phyloP scores from a whole-genome alignment of 768 basidiomycete genomes.

The Astraeus odoratus region DNA sequence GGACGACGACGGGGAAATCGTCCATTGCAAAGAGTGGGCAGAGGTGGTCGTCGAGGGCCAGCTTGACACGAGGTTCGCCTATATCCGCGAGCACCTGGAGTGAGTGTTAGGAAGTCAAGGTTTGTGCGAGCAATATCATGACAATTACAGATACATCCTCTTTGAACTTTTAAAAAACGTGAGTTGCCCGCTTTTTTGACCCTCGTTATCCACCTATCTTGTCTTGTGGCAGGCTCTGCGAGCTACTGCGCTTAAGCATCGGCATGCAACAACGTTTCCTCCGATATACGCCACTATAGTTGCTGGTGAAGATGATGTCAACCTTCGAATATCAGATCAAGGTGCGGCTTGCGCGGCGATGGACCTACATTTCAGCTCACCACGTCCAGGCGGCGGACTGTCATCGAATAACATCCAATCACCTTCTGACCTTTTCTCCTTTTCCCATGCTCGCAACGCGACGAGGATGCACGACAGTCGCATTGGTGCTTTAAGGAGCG shows the following conservation, averaged over 20 bases:
- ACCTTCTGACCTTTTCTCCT: conserved; percentile 80
- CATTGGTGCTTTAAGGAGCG: conserved; percentile 59
- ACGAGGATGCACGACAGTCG: conserved; percentile 60
- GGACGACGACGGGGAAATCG: conserved; percentile 26
- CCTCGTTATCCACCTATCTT: not conserved
- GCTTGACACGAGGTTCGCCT: conserved; percentile 62
- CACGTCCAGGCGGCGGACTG: conserved; percentile 62
- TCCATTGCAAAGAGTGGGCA: conserved; percentile 40
- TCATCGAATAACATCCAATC: conserved; percentile 43
- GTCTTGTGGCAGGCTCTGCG: conserved; percentile 56
- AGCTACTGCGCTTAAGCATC: conserved; percentile 53
- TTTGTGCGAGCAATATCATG: not conserved
- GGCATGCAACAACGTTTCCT: conserved; percentile 38
- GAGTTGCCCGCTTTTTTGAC: conserved; percentile 15
- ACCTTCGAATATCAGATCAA: conserved; percentile 87
- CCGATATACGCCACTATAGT: conserved; percentile 70
- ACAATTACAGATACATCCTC: conserved; percentile 58
- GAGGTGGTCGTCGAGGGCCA: conserved; percentile 71
- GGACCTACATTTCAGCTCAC: conserved; percentile 7
- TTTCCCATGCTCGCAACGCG: conserved; percentile 79
- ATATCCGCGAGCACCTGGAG: conserved; percentile 86
- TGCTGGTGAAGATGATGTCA: conserved; percentile 64
- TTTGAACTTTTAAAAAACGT: conserved; percentile 91
- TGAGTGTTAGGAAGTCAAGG: conserved; percentile 27
- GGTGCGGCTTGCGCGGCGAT: conserved; percentile 35